Evolutionary conservation across 106 monocot genomes (phyloP), one percentile per base, ranked within the genome.

Genomic region (Agapanthus africanus): DNA sequence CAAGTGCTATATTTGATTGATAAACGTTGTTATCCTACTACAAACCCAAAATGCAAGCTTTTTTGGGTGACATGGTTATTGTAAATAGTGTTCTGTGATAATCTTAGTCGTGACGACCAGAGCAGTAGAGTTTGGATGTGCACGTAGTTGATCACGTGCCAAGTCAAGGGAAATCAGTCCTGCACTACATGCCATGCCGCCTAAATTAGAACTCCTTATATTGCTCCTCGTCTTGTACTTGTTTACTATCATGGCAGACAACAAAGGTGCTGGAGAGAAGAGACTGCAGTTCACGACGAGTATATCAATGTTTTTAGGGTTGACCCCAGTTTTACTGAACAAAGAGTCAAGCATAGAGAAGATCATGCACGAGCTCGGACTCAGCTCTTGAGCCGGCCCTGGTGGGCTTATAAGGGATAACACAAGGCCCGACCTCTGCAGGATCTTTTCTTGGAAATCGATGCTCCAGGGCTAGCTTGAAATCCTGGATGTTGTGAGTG

Each of bases 341-440:
- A 63, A 35, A 6, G 62, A 63, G n/a, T 63, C 62, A 18, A 63
- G 34, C 37, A 63, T 35, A 18, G 62, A 63, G 37, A 63, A 63
- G 33, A 63, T 63, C 21, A 79, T 73, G 6, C 23, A 32, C 49
- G 42, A 42, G 19, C 67, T 67, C n/a, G n/a, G n/a, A n/a, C n/a
- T n/a, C n/a, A n/a, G n/a, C 60, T 79, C 79, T 6, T 36, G 61
- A 22, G 68, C 28, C 1, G 79, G 59, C 44, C 38, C 67, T 41
- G 59, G 27, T 6, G 79, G 79, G 73, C 68, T 66, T 68, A 67
- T 67, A 13, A 73, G 73, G 54, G 33, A 6, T 16, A 73, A 66
- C 10, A 73, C 79, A 7, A 79, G 72, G 22, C 79, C 79, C 1
- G 79, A 73, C 30, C 79, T 30, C 37, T 79, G 73, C 4, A 79